phyloP scores from a whole-genome alignment of 208 protist genomes.

The Trichomonas gallinae region DNA sequence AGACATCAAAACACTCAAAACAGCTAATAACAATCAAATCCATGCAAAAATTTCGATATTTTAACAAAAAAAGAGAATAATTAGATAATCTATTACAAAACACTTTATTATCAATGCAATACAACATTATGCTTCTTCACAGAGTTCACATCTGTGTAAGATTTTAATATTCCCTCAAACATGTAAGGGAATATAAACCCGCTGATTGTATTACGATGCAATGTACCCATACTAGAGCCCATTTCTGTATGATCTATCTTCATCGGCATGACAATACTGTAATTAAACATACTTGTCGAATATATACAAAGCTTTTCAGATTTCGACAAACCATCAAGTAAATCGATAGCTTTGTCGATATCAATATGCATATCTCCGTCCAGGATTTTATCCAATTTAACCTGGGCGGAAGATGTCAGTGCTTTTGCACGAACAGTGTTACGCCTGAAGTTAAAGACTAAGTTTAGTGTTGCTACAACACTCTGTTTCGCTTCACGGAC shows the following conservation, averaged over 20 bases:
- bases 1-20: too few species aligned
- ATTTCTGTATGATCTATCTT: not conserved
- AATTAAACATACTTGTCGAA: not conserved
- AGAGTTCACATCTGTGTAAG: not conserved
- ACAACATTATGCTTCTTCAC: not conserved
- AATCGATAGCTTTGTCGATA: not conserved
- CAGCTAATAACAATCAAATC: too few species aligned
- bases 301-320: not conserved
- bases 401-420: not conserved
- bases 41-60: too few species aligned
- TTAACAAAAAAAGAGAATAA: too few species aligned
- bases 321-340: not conserved
- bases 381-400: not conserved
- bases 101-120: not conserved
- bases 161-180: not conserved
- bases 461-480: not conserved
- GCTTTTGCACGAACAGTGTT: not conserved
- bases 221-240: not conserved
- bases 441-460: not conserved
- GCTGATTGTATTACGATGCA: not conserved
- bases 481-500: not conserved
- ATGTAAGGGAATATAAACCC: not conserved
- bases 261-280: not conserved
- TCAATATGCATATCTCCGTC: not conserved
- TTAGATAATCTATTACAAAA: too few species aligned